Evolutionary conservation across 176 grass and related monocot species (phyloP).

Genomic region (Carex scoparia): DNA sequence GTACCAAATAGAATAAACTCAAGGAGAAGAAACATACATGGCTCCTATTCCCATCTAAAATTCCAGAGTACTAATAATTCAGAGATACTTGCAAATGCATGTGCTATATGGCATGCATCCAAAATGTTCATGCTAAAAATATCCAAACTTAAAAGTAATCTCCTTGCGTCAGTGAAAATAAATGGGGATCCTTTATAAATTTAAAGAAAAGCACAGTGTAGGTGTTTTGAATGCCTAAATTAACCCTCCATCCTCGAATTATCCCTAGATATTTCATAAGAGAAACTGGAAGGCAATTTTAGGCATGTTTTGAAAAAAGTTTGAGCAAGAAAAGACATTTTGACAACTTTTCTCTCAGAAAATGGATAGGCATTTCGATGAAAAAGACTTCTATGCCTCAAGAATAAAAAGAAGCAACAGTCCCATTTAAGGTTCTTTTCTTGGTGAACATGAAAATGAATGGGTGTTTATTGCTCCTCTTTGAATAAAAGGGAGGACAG

Average conservation of each 20-base stretch:
- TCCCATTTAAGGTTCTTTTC: background rate
- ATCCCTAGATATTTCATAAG: background rate
- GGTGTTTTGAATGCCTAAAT: background rate
- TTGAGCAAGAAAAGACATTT: background rate
- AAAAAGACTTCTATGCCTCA: background rate
- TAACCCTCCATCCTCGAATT: background rate
- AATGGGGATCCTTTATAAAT: background rate
- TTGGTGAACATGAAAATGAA: background rate
- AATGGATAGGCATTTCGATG: background rate
- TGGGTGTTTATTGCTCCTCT: background rate
- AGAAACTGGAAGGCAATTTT: background rate
- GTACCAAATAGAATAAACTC: background rate
- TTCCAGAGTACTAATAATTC: background rate
- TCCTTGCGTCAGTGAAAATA: background rate
- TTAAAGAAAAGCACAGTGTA: background rate
- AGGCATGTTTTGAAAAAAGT: background rate
- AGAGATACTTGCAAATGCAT: background rate
- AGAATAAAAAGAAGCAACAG: background rate
- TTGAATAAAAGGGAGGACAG: background rate
- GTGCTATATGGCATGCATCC: background rate
- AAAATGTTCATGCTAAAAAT: background rate
- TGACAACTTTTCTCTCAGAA: background rate
- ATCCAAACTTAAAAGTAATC: background rate
- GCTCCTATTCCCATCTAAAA: background rate
- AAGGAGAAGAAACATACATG: conserved; percentile 1